phyloP scores from a whole-genome alignment of 2,329 filamentous ascomycete species.

The Laburnicola sp. region DNA sequence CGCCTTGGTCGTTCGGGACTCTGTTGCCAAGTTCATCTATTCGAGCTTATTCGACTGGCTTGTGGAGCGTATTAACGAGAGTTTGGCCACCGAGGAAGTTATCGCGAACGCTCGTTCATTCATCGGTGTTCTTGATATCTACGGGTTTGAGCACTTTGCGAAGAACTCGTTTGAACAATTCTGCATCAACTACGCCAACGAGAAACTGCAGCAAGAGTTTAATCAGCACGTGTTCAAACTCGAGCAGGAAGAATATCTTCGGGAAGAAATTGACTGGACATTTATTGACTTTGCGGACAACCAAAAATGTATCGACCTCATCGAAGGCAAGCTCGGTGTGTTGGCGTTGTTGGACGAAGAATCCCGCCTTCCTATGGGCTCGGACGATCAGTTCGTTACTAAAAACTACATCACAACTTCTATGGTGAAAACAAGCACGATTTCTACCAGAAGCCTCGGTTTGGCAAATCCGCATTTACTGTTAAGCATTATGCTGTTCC shows the following conservation, averaged over 20 bases:
- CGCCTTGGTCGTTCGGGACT: slow-evolving; percentile 91
- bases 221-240: slow-evolving; percentile 99
- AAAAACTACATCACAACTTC: too few relatives aligned
- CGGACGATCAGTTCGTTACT: too few relatives aligned
- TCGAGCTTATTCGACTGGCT: slow-evolving; percentile 98
- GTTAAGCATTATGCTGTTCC: too few relatives aligned
- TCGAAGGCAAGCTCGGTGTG: too few relatives aligned
- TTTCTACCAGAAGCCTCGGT: too few relatives aligned
- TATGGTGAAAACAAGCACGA: too few relatives aligned
- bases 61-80: slow-evolving; percentile 93
- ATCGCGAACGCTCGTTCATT: slow-evolving; percentile 81
- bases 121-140: slow-evolving; percentile 98
- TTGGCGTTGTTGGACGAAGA: too few relatives aligned
- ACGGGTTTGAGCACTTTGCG: slow-evolving; percentile 98
- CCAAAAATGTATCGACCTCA: too few relatives aligned
- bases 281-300: too few relatives aligned
- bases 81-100: slow-evolving; percentile 86
- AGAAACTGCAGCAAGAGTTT: slow-evolving; percentile 98
- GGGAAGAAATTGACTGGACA: too few relatives aligned
- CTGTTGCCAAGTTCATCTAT: slow-evolving; percentile 98
- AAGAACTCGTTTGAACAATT: slow-evolving; percentile 99
- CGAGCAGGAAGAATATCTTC: slow-evolving; percentile 96
- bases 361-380: too few relatives aligned
- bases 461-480: too few relatives aligned
- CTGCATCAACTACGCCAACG: slow-evolving; percentile 99